Evolutionary conservation across 306 rosid genomes (phyloP), one percentile per base, ranked within the genome.

Genomic region (Spatholobus suberectus): DNA sequence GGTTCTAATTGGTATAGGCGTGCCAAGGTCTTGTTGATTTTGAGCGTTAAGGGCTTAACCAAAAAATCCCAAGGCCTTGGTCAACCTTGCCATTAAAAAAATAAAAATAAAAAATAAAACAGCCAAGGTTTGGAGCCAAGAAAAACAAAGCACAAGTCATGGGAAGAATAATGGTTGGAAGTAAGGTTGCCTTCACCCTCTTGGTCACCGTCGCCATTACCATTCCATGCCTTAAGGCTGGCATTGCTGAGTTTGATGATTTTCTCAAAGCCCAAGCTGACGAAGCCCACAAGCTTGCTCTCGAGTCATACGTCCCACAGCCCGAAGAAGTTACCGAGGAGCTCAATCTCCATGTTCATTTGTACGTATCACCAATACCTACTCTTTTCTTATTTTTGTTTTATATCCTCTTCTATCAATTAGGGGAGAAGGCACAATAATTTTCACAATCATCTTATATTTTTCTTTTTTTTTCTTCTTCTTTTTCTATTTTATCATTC

Each of bases 171-270:
- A 59, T 81, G 80, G 80, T 9, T 14, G 57, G 14, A 73, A 73
- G 67, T 3, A 81, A 35, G 80, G 55, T 63, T 73, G 55, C 23
- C 0, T 51, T 81, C 1, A 63, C 38, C 20, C 5, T 81, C 9
- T 63, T 81, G 47, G n/a, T n/a, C n/a, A n/a, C n/a, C n/a, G n/a
- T n/a, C n/a, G n/a, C n/a, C n/a, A n/a, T n/a, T n/a, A n/a, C n/a
- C n/a, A n/a, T 81, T 66, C 80, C 85, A 81, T 73, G 85, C 75
- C 73, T 74, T 73, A 75, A 81, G 47, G 80, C 75, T 63, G 80
- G 75, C 5, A 63, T 81, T 74, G 80, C 3, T 63, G 69, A 73
- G 35, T 26, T 35, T 13, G 85, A 81, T 51, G 85, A 74, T 13
- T 73, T 9, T 63, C 59, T 81, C 0, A 74, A 11, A 17, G 23